Conservation (phyloP, 1,139 yeast genomes). For the Diutina siamensis region DNA sequence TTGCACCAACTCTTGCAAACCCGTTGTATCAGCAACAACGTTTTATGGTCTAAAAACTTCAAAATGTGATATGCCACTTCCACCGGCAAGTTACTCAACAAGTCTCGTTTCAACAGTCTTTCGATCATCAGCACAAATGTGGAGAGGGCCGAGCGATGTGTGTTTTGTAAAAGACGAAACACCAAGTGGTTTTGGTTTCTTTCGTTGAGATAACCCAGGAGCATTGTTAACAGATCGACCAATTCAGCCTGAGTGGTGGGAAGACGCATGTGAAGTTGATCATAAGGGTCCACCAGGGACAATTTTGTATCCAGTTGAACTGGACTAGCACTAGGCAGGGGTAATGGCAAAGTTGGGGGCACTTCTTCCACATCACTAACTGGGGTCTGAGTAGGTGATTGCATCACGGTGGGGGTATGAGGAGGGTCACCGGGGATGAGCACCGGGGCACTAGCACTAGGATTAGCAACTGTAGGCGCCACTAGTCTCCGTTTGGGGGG, state of each 20-base stretch:
- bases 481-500: constrained; percentile 2
- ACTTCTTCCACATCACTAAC: constrained; percentile 24
- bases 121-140: constrained; percentile 50
- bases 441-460: neutral
- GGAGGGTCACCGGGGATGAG: constrained; percentile 11
- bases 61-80: constrained; percentile 71
- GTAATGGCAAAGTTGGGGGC: constrained; percentile 52
- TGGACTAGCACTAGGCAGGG: constrained; percentile 47
- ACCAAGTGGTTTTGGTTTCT: constrained; percentile 35
- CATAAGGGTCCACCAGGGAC: constrained; percentile 15
- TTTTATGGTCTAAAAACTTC: constrained; percentile 48
- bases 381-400: constrained; percentile 27
- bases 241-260: constrained; percentile 33
- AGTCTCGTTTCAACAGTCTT: constrained; percentile 58
- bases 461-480: neutral
- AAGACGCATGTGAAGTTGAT: constrained; percentile 16
- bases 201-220: constrained; percentile 26
- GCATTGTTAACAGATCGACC: constrained; percentile 22
- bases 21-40: constrained; percentile 49
- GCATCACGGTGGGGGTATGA: constrained; percentile 22
- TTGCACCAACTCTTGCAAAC: constrained; percentile 66
- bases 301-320: constrained; percentile 21
- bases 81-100: constrained; percentile 57
- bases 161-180: constrained; percentile 52
- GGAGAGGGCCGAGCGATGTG: constrained; percentile 61